Percentiles rank a stretch among this genome's conserved stretches.
phyloP scores from a whole-genome alignment of 1,139 yeast genomes.

The Starmera stellimalicola region DNA sequence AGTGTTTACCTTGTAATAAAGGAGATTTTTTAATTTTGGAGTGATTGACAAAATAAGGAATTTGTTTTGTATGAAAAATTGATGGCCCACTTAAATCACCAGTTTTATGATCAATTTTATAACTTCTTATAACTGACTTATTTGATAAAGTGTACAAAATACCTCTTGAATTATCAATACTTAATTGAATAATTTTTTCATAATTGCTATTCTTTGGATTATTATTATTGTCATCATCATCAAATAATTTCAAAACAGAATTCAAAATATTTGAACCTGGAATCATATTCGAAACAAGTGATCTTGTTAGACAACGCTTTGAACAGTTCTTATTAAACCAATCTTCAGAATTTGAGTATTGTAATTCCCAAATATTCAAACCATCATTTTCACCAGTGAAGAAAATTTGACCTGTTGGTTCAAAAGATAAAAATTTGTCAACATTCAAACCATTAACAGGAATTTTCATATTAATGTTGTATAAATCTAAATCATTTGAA shows the following conservation, averaged over 20 bases:
- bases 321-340: conserved; percentile 84
- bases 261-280: conserved; percentile 37
- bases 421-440: conserved; percentile 49
- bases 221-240: conserved; percentile 18
- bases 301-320: conserved; percentile 70
- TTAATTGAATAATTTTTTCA: conserved; percentile 56
- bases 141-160: conserved; percentile 78
- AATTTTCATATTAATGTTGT: conserved; percentile 76
- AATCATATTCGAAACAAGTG: conserved; percentile 50
- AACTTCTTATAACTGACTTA: conserved; percentile 73
- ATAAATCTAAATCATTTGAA: conserved; percentile 54
- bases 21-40: conserved; percentile 36
- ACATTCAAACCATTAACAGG: conserved; percentile 74
- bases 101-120: conserved; percentile 39
- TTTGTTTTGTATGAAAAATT: conserved; percentile 25
- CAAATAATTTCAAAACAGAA: conserved; percentile 21
- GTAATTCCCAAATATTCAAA: conserved; percentile 76
- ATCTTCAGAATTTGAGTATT: conserved; percentile 76
- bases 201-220: no score
- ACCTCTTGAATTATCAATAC: conserved; percentile 68
- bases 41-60: conserved; percentile 49
- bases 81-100: conserved; percentile 29
- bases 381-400: conserved; percentile 77
- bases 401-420: conserved; percentile 67
- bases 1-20: conserved; percentile 24